Conservation (phyloP, 129 eudicot species). For the Chrysanthemum lavandulifolium region DNA sequence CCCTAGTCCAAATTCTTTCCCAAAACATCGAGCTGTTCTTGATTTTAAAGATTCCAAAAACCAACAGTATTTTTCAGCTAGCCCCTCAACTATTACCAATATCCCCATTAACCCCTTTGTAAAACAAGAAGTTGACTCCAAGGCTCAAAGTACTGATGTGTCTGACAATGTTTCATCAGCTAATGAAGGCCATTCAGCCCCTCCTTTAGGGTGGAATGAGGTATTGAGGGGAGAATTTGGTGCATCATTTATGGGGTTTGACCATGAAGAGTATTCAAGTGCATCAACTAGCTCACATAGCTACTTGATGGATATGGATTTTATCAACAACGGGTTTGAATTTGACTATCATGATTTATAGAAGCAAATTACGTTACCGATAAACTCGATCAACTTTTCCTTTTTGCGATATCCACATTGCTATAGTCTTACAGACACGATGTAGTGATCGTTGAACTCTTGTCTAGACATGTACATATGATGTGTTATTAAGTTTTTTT, state of each 20-base stretch:
- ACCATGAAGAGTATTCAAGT: slow-evolving; percentile 33
- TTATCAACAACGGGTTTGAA: slow-evolving; percentile 2
- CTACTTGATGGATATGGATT: slow-evolving; percentile 21
- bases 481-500: no score
- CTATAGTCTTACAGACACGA: neutral
- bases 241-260: slow-evolving; percentile 26
- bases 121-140: slow-evolving; percentile 35
- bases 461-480: neutral
- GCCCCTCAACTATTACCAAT: slow-evolving; percentile 30
- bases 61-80: slow-evolving; percentile 14
- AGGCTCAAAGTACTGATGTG: slow-evolving; percentile 30
- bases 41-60: slow-evolving; percentile 27
- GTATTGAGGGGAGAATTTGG: neutral
- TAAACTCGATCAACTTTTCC: neutral
- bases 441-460: neutral
- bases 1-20: slow-evolving; percentile 16
- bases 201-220: slow-evolving; percentile 19
- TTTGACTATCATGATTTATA: neutral
- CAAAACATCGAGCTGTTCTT: slow-evolving; percentile 27
- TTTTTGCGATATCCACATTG: neutral
- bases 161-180: slow-evolving; percentile 32
- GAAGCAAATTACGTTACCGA: no score
- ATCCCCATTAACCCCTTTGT: slow-evolving; percentile 11
- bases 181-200: slow-evolving; percentile 3
- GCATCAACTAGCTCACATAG: slow-evolving; percentile 21